phyloP scores from a whole-genome alignment of 129 eudicot species.

The Smallanthus sonchifolius region DNA sequence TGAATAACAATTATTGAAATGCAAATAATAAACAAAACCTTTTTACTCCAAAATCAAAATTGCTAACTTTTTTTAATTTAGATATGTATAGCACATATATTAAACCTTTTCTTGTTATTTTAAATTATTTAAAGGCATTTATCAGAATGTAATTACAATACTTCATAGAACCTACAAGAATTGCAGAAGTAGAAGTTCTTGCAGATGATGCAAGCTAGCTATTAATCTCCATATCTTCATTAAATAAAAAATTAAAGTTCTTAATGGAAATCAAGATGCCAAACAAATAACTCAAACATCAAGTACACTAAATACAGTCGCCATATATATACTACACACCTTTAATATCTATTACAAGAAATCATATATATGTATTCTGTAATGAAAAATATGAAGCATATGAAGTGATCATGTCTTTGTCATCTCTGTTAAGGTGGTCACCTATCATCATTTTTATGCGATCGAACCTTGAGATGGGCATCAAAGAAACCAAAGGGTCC shows the following conservation, averaged over 20 bases:
- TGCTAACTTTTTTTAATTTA: background rate
- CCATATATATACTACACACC: constrained; percentile 31
- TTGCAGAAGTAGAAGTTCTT: constrained; percentile 18
- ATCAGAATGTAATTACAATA: background rate
- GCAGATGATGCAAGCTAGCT: constrained; percentile 12
- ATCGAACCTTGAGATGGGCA: constrained; percentile 28
- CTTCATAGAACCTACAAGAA: constrained; percentile 4
- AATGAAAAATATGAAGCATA: constrained; percentile 13
- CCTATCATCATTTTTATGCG: constrained; percentile 31
- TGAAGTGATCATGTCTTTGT: constrained; percentile 11
- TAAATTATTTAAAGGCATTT: background rate
- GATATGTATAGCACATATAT: background rate
- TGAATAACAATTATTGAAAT: background rate
- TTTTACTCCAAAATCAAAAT: background rate
- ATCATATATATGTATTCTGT: constrained; percentile 20
- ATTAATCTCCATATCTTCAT: constrained; percentile 2
- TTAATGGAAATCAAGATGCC: constrained; percentile 20
- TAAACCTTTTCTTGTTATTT: background rate
- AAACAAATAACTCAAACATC: constrained; percentile 16
- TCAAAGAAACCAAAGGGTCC: constrained; percentile 28
- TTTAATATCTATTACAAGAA: constrained; percentile 23
- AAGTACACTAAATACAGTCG: constrained; percentile 22
- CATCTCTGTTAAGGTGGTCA: background rate
- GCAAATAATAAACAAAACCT: background rate
- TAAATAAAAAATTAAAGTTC: background rate